Evolutionary conservation across 179 eudicot species (phyloP), one percentile per base, ranked within the genome.

Genomic region (Carnegiea gigantea): DNA sequence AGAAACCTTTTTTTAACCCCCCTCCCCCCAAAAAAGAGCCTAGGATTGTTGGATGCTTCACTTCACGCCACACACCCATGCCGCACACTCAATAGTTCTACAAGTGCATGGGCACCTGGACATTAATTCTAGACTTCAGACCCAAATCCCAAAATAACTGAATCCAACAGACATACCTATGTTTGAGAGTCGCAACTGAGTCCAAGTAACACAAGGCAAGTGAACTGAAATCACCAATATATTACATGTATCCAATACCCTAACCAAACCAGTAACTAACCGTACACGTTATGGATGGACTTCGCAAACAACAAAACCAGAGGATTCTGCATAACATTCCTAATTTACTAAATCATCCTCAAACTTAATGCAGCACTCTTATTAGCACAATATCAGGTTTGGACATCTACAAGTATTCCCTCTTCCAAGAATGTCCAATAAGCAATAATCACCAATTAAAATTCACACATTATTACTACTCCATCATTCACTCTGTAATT

Each of bases 361-460:
- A 65, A 2, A n/a, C 15, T 40, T 40, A 26, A 65, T 23, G 28
- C 15, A 3, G 40, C 43, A 8, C 36, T 0, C 73, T 7, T 70
- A 28, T 0, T 67, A 28, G 38, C 71, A 26, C n/a, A 67, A 26
- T 8, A 67, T 1, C 26, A 26, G 18, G 38, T 28, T 67, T 14
- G 18, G 36, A 67, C 9, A 30, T 9, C 71, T 67, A 67, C 36
- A 12, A 51, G 57, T 51, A 51, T 51, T 51, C 9, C 57, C 57
- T 51, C 18, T 9, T 51, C 20, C 57, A 17, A 12, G 57, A 51
- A 51, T 51, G 53, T 51, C 57, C 14, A 40, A 5, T 40, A 51
- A 51, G 57, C 57, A 51, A 51, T 51, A 51, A 68, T 68, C 43
- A 30, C 9, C 73, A 68, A 68, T 26, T 68, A 68, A 68, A 68